phyloP scores from a whole-genome alignment of 192 early-diverging fungal species.

The Coemansia guatemalensis region DNA sequence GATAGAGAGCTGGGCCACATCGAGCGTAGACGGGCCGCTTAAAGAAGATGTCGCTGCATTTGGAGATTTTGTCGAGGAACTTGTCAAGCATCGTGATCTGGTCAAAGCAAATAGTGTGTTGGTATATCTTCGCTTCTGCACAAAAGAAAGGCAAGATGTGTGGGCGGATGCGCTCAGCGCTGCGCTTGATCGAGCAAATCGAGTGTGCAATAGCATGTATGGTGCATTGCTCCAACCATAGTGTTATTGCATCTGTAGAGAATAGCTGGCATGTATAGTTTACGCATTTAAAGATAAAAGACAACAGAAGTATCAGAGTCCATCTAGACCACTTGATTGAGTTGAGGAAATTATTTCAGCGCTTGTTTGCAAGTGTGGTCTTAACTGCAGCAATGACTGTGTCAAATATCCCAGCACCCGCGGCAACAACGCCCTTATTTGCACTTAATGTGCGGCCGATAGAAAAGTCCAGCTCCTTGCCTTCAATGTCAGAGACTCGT shows the following conservation, averaged over 20 bases:
- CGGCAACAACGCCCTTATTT: slow-evolving; percentile 91
- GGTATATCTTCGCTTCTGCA: slow-evolving; percentile 14
- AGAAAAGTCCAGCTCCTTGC: slow-evolving; percentile 87
- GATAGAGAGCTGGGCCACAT: slow-evolving; percentile 25
- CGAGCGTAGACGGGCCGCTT: slow-evolving; percentile 17
- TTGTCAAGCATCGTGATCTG: slow-evolving; percentile 27
- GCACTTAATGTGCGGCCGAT: slow-evolving; percentile 74
- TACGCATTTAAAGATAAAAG: slow-evolving; percentile 12
- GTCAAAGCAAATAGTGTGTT: slow-evolving; percentile 15
- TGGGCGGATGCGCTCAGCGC: slow-evolving; percentile 21
- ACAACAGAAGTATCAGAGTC: neutral
- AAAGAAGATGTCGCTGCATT: slow-evolving; percentile 34
- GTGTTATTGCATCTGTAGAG: neutral
- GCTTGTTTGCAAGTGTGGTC: slow-evolving; percentile 22
- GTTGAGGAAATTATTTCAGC: neutral
- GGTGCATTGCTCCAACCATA: slow-evolving; percentile 16
- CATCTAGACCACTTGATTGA: neutral
- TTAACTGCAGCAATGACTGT: slow-evolving; percentile 80
- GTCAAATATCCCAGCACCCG: slow-evolving; percentile 71
- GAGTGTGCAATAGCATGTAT: slow-evolving; percentile 29
- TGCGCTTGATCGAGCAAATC: slow-evolving; percentile 14
- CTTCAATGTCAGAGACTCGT: slow-evolving; percentile 76
- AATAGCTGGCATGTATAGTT: neutral
- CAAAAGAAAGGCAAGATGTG: neutral
- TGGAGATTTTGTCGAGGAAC: slow-evolving; percentile 27